These are phyloP conservation scores for Erigeron philadelphicus DNA, from an alignment of 140 eudicot genomes.

Conservation along the genomic window DNA sequence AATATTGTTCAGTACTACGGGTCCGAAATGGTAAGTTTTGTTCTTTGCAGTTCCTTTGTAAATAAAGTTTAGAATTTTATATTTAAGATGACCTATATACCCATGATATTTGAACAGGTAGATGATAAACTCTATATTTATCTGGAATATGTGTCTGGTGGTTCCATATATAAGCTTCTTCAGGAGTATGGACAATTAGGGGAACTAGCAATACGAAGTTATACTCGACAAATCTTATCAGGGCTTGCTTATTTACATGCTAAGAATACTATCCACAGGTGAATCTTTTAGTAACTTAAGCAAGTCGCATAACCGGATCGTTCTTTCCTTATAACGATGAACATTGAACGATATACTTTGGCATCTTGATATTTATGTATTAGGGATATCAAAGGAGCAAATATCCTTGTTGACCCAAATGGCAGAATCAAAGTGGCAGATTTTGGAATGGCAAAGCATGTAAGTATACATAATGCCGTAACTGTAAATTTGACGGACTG, in stretches of 20 bases:
- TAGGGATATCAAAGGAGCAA: constrained; percentile 98
- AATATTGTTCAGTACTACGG: constrained; percentile 95
- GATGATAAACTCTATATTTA: constrained; percentile 86
- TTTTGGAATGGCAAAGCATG: constrained; percentile 98
- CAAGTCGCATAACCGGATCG: not conserved
- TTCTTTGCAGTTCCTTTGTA: constrained; percentile 8
- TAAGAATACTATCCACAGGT: constrained; percentile 82
- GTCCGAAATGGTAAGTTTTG: constrained; percentile 64
- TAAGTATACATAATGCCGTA: constrained; percentile 30
- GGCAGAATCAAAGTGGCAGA: constrained; percentile 93
- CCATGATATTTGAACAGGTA: constrained; percentile 46
- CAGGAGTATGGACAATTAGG: constrained; percentile 91
- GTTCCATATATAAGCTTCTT: constrained; percentile 88
- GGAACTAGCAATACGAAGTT: constrained; percentile 79
- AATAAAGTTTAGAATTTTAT: not conserved
- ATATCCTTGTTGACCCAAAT: constrained; percentile 90
- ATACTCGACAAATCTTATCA: constrained; percentile 80
- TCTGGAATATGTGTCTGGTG: constrained; percentile 93
- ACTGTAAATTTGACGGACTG: not conserved
- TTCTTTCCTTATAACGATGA: not conserved
- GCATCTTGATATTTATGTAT: constrained; percentile 4
- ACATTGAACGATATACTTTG: not conserved
- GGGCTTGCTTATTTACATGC: constrained; percentile 93
- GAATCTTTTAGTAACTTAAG: constrained; percentile 21
- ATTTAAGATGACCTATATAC: not conserved